These are phyloP conservation scores for Ascochyta clinopodiicola DNA, from an alignment of 2,329 filamentous ascomycete genomes.

Conservation along the genomic window DNA sequence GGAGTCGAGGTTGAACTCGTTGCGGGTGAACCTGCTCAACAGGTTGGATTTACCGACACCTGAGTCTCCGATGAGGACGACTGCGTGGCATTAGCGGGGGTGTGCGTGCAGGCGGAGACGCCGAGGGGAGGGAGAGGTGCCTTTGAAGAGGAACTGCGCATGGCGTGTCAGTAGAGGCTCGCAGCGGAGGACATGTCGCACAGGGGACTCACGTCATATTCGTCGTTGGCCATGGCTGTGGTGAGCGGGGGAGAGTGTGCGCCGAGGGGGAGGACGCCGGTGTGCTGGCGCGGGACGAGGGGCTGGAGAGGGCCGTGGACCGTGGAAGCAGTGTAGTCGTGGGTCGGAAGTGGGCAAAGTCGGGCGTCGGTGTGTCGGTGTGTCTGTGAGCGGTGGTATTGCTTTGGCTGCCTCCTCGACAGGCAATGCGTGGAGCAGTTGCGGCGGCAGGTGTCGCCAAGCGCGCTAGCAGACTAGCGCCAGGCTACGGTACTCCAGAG, in stretches of 20 bases:
- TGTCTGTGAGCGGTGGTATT: constrained; percentile 17
- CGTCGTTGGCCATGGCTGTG: constrained; percentile 91
- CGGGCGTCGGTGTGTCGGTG: constrained; percentile 5
- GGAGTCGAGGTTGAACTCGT: constrained; percentile 99
- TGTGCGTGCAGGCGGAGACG: constrained; percentile 9
- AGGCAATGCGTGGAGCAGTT: constrained; percentile 24
- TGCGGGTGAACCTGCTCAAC: constrained; percentile 97
- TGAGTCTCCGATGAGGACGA: constrained; percentile 98
- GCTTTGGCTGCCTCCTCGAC: constrained; percentile 29
- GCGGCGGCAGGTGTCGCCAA: constrained; percentile 19
- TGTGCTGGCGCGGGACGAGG: not conserved
- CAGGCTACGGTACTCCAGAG: constrained; percentile 4
- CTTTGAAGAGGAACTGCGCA: constrained; percentile 96
- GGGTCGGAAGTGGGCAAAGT: not conserved
- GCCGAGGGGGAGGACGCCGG: constrained; percentile 18
- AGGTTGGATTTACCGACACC: constrained; percentile 99
- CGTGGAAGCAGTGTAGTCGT: not conserved
- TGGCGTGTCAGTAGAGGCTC: constrained; percentile 29
- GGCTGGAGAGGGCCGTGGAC: not conserved
- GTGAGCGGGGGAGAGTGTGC: constrained; percentile 33
- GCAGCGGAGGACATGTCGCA: constrained; percentile 28
- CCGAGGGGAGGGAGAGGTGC: constrained; percentile 55
- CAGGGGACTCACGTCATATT: constrained; percentile 86
- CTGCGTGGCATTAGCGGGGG: constrained; percentile 58
- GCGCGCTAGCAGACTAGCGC: constrained; percentile 6